These are phyloP conservation scores for Monilinia fructigena DNA, from an alignment of 2,329 filamentous ascomycete species.

Conservation along the genomic window DNA sequence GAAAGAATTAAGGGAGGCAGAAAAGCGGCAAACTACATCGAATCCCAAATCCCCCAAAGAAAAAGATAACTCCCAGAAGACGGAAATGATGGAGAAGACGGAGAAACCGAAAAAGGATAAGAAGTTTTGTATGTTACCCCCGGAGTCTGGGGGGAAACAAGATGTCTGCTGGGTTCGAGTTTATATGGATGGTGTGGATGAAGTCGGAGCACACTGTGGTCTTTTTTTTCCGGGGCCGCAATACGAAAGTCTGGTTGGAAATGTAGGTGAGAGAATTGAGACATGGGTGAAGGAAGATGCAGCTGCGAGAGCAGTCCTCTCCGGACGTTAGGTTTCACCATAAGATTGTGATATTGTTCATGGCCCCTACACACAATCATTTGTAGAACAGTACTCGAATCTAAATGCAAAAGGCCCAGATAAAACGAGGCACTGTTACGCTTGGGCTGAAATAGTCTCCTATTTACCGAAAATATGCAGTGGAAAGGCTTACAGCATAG, in stretches of 20 bases:
- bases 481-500: slow-evolving; percentile 5
- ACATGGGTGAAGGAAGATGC: slow-evolving; percentile 67
- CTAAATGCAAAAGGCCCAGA: neutral
- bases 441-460: slow-evolving; percentile 15
- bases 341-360: neutral
- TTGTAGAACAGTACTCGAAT: neutral
- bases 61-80: slow-evolving; percentile 32
- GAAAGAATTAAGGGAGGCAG: slow-evolving; percentile 40
- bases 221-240: slow-evolving; percentile 73
- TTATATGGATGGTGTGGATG: slow-evolving; percentile 79
- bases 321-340: slow-evolving; percentile 1
- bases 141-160: slow-evolving; percentile 51
- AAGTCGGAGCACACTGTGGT: slow-evolving; percentile 81
- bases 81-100: slow-evolving; percentile 28
- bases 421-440: slow-evolving; percentile 1
- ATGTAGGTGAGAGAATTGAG: slow-evolving; percentile 65
- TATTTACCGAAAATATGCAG: neutral
- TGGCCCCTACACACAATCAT: neutral
- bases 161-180: slow-evolving; percentile 77
- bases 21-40: slow-evolving; percentile 34
- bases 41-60: slow-evolving; percentile 34
- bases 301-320: slow-evolving; percentile 33
- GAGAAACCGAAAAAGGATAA: slow-evolving; percentile 41
- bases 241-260: slow-evolving; percentile 74
- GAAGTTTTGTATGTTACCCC: slow-evolving; percentile 77